Conservation (phyloP, 2,329 filamentous ascomycete genomes). For the Zymoseptoria brevis region DNA sequence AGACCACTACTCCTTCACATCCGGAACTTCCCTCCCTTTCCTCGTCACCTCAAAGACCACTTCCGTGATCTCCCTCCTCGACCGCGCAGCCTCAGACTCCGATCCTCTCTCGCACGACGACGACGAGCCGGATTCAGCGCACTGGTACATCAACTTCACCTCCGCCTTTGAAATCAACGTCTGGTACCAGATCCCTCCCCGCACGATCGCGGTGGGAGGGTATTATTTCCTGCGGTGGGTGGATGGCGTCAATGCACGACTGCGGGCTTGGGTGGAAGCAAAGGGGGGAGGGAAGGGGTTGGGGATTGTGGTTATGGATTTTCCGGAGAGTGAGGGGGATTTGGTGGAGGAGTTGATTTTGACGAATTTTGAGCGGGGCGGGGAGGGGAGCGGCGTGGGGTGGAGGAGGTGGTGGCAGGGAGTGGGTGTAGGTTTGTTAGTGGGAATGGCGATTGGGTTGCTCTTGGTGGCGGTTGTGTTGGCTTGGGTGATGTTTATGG, state of each 20-base stretch:
- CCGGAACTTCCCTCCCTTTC: conserved; percentile 31
- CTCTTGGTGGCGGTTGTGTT: neutral
- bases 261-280: conserved; percentile 27
- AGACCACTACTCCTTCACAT: conserved; percentile 41
- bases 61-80: conserved; percentile 34
- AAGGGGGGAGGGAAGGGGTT: conserved; percentile 24
- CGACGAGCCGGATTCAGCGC: conserved; percentile 8
- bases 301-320: conserved; percentile 32
- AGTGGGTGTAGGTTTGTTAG: neutral
- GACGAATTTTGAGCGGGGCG: conserved; percentile 30
- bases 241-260: conserved; percentile 37
- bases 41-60: conserved; percentile 36
- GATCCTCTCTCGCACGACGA: neutral
- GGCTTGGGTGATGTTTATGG: neutral
- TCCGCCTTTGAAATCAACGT: conserved; percentile 38
- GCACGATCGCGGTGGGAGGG: conserved; percentile 38
- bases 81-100: conserved; percentile 25
- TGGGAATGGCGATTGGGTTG: neutral
- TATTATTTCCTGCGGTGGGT: conserved; percentile 38
- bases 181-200: conserved; percentile 28
- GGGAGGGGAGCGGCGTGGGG: too few species aligned
- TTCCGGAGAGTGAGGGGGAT: conserved; percentile 33
- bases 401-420: neutral
- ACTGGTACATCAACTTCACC: conserved; percentile 41
- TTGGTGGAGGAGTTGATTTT: conserved; percentile 35